A percentile compares a stretch with the other conserved stretches of the same genome.
Conservation (phyloP, 2,329 filamentous ascomycete genomes). For the Paecilomyces fulvus region DNA sequence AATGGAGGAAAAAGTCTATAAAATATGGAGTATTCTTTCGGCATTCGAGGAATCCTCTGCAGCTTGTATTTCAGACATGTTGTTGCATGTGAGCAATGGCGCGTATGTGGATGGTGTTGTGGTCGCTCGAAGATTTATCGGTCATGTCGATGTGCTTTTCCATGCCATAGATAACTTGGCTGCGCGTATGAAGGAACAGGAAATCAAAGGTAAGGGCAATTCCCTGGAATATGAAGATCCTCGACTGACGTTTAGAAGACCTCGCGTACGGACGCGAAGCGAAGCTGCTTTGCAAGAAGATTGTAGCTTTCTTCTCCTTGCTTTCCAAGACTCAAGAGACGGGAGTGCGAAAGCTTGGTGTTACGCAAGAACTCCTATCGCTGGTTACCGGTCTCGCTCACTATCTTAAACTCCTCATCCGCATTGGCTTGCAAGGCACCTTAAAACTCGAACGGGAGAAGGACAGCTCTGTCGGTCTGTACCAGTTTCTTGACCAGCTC, state of each 20-base stretch:
- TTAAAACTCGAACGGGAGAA: conserved; percentile 84
- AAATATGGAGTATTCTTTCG: conserved; percentile 95
- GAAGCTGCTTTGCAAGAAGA: conserved; percentile 99
- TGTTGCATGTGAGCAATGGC: conserved; percentile 95
- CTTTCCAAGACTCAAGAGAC: conserved; percentile 91
- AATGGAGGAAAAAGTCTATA: conserved; percentile 96
- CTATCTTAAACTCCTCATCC: conserved; percentile 93
- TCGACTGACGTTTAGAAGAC: conserved; percentile 42
- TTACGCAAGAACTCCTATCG: conserved; percentile 96
- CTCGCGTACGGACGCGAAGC: conserved; percentile 89
- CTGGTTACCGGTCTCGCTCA: conserved; percentile 93
- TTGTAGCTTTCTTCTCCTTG: conserved; percentile 93
- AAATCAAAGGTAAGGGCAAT: conserved; percentile 60
- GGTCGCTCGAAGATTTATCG: conserved; percentile 92
- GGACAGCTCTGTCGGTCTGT: conserved; percentile 63
- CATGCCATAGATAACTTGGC: conserved; percentile 80
- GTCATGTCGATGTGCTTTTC: conserved; percentile 90
- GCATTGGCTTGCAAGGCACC: conserved; percentile 90
- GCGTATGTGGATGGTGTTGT: conserved; percentile 92
- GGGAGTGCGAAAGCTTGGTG: conserved; percentile 80
- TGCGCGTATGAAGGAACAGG: conserved; percentile 56
- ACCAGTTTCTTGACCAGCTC: conserved; percentile 75
- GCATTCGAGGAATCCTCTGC: conserved; percentile 97
- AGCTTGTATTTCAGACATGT: conserved; percentile 97
- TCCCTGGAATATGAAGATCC: neutral